These are phyloP conservation scores for Talaromyces amestolkiae DNA, from an alignment of 2,329 filamentous ascomycete genomes.

Conservation along the genomic window DNA sequence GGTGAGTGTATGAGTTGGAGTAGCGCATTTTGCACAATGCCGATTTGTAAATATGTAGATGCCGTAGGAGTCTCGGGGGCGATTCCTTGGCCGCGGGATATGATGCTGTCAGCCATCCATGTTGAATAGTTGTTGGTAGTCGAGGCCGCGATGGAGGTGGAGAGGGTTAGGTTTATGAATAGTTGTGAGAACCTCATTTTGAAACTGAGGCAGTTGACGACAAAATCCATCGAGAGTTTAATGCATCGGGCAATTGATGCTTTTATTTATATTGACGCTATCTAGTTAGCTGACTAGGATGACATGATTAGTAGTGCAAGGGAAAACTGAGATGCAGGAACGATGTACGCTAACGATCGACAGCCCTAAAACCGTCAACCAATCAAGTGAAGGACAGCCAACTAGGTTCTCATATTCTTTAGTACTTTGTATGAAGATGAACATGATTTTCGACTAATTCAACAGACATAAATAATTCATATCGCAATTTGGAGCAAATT, in stretches of 20 bases:
- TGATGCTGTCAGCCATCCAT: conserved; percentile 31
- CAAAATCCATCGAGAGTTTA: background rate
- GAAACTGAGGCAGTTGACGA: background rate
- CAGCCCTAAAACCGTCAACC: background rate
- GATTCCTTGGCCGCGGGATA: conserved; percentile 26
- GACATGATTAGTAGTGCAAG: background rate
- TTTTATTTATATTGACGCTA: background rate
- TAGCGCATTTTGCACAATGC: conserved; percentile 27
- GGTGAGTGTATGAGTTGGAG: conserved; percentile 22
- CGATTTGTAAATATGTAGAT: conserved; percentile 24
- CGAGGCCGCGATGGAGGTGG: background rate
- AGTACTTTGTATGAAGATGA: background rate
- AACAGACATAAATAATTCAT: background rate
- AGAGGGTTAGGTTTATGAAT: background rate
- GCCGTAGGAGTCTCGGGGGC: conserved; percentile 6
- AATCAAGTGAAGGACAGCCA: background rate
- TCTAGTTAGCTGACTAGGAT: background rate
- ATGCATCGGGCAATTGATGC: background rate
- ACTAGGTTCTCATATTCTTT: background rate
- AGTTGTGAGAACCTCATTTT: conserved; percentile 5
- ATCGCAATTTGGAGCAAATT: background rate
- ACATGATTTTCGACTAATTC: background rate
- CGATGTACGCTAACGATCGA: background rate
- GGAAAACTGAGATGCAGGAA: background rate
- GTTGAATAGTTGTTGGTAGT: conserved; percentile 22